phyloP scores from a whole-genome alignment of 2,329 filamentous ascomycete genomes.

The Trichoderma oligosporum region DNA sequence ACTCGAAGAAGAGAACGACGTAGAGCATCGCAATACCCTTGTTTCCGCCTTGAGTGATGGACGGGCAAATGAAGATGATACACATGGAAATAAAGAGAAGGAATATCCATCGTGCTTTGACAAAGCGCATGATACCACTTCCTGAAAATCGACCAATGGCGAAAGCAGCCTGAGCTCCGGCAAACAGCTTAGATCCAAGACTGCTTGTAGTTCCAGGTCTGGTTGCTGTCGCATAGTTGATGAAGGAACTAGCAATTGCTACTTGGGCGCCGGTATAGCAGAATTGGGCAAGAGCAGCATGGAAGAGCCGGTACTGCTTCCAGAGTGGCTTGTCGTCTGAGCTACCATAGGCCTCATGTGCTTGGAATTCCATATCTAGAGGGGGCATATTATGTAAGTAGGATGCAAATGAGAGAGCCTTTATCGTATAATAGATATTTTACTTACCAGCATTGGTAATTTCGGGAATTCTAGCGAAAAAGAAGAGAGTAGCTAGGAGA shows the following conservation, averaged over 20 bases:
- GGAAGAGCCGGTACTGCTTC: conserved; percentile 72
- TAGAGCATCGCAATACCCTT: conserved; percentile 60
- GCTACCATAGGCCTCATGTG: conserved; percentile 49
- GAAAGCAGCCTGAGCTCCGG: conserved; percentile 70
- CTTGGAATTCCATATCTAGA: conserved; percentile 62
- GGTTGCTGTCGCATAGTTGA: conserved; percentile 67
- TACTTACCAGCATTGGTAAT: conserved; percentile 52
- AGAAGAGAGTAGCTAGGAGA: conserved; percentile 62
- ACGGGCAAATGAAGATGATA: conserved; percentile 57
- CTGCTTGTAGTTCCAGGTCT: conserved; percentile 48
- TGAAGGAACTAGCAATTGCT: conserved; percentile 64
- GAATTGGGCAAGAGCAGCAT: conserved; percentile 72
- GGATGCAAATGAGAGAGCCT: neutral
- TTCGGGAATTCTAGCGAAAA: conserved; percentile 64
- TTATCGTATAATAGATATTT: conserved; percentile 15
- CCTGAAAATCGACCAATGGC: conserved; percentile 69
- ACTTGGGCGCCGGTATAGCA: conserved; percentile 73
- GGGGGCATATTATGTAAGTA: conserved; percentile 10
- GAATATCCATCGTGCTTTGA: conserved; percentile 65
- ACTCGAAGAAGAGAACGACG: conserved; percentile 73
- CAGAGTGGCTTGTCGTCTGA: conserved; percentile 59
- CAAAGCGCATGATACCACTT: conserved; percentile 61
- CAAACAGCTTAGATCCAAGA: conserved; percentile 62
- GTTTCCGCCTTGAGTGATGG: conserved; percentile 46
- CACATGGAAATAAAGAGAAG: conserved; percentile 60